Conservation (phyloP, 2,329 filamentous ascomycete genomes). For the Colletotrichum cordylinicola region DNA sequence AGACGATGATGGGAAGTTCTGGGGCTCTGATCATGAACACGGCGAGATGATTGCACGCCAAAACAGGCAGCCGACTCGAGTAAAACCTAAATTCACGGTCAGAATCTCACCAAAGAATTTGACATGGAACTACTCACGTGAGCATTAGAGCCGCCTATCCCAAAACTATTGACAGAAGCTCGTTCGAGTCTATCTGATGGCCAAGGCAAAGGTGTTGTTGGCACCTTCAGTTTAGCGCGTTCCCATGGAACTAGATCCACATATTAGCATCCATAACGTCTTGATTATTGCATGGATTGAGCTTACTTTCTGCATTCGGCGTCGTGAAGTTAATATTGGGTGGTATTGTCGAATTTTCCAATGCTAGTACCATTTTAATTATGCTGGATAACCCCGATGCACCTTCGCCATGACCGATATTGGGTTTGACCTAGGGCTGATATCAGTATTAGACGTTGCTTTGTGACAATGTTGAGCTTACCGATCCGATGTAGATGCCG, state of each 20-base stretch:
- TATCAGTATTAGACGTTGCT: background rate
- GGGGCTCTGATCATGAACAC: background rate
- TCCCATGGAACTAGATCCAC: constrained; percentile 20
- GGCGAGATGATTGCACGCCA: background rate
- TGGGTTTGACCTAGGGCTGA: constrained; percentile 36
- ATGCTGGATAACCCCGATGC: constrained; percentile 47
- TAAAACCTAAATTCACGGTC: background rate
- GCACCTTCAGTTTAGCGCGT: constrained; percentile 33
- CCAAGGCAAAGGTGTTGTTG: constrained; percentile 34
- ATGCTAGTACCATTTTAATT: constrained; percentile 46
- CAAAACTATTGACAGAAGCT: constrained; percentile 36
- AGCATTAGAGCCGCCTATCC: constrained; percentile 40
- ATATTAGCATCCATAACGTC: background rate
- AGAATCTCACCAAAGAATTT: background rate
- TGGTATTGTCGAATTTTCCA: constrained; percentile 44
- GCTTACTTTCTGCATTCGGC: constrained; percentile 31
- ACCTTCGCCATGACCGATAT: constrained; percentile 50
- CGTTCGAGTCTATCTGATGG: constrained; percentile 28
- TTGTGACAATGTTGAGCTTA: background rate
- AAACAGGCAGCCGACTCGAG: constrained; percentile 12
- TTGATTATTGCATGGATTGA: too few species aligned
- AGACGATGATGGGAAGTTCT: background rate
- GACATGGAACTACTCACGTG: constrained; percentile 25
- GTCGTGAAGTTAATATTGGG: constrained; percentile 42
- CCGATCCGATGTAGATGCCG: constrained; percentile 32